Conservation (phyloP, 257 asterid species). For the Ilex aquifolium region DNA sequence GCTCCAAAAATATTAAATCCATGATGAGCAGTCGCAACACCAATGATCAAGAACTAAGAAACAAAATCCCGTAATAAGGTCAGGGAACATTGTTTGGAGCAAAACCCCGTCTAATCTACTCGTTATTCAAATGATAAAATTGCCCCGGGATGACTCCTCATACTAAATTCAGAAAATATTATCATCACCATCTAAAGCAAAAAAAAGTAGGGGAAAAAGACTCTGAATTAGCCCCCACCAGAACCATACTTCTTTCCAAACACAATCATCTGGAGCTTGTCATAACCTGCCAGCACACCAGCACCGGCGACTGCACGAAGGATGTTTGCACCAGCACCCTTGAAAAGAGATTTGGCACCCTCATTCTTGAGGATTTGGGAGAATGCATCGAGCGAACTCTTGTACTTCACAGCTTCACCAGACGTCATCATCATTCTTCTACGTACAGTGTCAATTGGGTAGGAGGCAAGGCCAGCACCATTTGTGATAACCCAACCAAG, state of each 20-base stretch:
- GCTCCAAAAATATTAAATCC: conserved; percentile 6
- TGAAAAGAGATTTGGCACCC: conserved; percentile 76
- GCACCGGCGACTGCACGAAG: conserved; percentile 95
- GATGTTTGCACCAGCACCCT: conserved; percentile 92
- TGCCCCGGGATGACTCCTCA: conserved; percentile 27
- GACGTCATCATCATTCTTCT: conserved; percentile 99
- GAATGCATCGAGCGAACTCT: conserved; percentile 79
- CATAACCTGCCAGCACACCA: conserved; percentile 89
- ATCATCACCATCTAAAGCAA: conserved; percentile 52
- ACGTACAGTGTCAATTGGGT: conserved; percentile 84
- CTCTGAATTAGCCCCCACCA: conserved; percentile 54
- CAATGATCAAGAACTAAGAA: background rate
- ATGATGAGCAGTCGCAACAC: background rate
- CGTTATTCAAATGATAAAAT: conserved; percentile 2
- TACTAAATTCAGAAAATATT: conserved; percentile 27
- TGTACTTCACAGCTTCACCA: conserved; percentile 92
- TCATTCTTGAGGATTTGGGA: conserved; percentile 69
- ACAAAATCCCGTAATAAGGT: background rate
- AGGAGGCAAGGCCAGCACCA: conserved; percentile 91
- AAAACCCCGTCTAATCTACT: conserved; percentile 8
- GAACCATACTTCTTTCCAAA: conserved; percentile 90
- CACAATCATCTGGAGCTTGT: conserved; percentile 82
- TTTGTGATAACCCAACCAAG: conserved; percentile 94
- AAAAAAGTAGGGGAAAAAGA: background rate
- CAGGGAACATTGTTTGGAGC: conserved; percentile 1